These are phyloP conservation scores for Mycocentrospora acerina DNA, from an alignment of 2,329 filamentous ascomycete genomes.

Conservation along the genomic window DNA sequence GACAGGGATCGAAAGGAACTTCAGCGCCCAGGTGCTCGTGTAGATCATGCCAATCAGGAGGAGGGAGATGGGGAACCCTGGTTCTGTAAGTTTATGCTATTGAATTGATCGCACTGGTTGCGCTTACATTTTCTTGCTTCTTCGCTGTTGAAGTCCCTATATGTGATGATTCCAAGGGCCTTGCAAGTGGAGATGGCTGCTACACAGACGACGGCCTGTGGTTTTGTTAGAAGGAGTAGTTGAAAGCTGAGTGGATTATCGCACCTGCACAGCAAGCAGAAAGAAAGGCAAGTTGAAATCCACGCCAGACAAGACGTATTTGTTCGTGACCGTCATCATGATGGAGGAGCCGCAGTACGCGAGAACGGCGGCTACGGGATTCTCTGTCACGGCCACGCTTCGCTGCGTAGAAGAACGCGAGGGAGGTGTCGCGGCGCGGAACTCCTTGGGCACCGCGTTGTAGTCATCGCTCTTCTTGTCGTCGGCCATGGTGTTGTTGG, in stretches of 20 bases:
- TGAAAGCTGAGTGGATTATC: conserved; percentile 20
- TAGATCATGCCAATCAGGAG: conserved; percentile 99
- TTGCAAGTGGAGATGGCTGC: conserved; percentile 81
- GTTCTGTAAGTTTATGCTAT: conserved; percentile 12
- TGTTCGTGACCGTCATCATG: conserved; percentile 99
- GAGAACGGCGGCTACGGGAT: conserved; percentile 76
- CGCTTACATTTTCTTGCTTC: conserved; percentile 88
- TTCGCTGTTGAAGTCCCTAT: conserved; percentile 78
- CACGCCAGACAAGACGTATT: conserved; percentile 90
- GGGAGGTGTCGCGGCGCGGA: conserved; percentile 48
- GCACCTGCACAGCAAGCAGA: conserved; percentile 87
- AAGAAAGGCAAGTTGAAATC: conserved; percentile 97
- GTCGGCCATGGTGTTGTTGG: conserved; percentile 67
- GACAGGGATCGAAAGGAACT: conserved; percentile 94
- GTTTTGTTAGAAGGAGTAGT: conserved; percentile 15
- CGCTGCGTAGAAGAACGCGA: conserved; percentile 42
- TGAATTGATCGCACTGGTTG: not conserved
- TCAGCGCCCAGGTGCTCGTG: conserved; percentile 91
- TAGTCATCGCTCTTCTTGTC: conserved; percentile 85
- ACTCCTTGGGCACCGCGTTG: conserved; percentile 54
- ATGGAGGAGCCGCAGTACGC: conserved; percentile 96
- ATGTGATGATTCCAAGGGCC: conserved; percentile 76
- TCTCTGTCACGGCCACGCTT: conserved; percentile 62
- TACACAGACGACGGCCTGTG: conserved; percentile 85
- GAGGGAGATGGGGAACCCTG: conserved; percentile 94